Evolutionary conservation across 441 rosid species (phyloP).

Genomic region (Breynia disticha): DNA sequence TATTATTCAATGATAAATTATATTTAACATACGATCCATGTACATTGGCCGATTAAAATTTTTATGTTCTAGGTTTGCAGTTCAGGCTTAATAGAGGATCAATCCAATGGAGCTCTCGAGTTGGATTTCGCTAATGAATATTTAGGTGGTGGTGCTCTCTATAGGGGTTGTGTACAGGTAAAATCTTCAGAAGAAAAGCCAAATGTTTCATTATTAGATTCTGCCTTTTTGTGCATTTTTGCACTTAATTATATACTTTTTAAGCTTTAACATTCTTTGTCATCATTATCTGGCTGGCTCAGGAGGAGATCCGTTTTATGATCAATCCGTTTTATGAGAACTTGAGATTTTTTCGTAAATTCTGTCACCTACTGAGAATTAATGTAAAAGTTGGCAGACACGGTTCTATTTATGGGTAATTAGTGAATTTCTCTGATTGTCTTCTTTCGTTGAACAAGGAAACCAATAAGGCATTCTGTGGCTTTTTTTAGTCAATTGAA

Average conservation of each 20-base stretch:
- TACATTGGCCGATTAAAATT: background rate
- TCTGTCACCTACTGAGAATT: too few relatives aligned
- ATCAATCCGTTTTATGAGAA: constrained; percentile 51
- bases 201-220: too few relatives aligned
- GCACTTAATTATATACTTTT: background rate
- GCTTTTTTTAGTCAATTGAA: constrained; percentile 54
- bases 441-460: constrained; percentile 46
- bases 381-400: too few relatives aligned
- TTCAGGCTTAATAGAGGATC: constrained; percentile 76
- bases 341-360: too few relatives aligned
- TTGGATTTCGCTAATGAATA: constrained; percentile 91
- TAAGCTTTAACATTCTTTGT: constrained; percentile 9
- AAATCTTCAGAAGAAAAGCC: background rate
- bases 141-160: constrained; percentile 88
- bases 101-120: constrained; percentile 47
- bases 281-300: constrained; percentile 11
- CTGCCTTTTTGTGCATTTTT: background rate
- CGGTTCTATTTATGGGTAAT: too few relatives aligned
- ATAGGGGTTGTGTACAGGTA: constrained; percentile 89
- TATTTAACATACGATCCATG: constrained; percentile 3
- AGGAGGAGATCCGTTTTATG: constrained; percentile 99
- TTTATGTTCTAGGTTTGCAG: constrained; percentile 34
- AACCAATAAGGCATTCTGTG: constrained; percentile 80
- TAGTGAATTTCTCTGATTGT: background rate
- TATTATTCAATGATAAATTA: background rate